Percentiles rank a stretch among this genome's conserved stretches.
Conservation (phyloP, 768 basidiomycete genomes). For the Naganishia vishniacii region DNA sequence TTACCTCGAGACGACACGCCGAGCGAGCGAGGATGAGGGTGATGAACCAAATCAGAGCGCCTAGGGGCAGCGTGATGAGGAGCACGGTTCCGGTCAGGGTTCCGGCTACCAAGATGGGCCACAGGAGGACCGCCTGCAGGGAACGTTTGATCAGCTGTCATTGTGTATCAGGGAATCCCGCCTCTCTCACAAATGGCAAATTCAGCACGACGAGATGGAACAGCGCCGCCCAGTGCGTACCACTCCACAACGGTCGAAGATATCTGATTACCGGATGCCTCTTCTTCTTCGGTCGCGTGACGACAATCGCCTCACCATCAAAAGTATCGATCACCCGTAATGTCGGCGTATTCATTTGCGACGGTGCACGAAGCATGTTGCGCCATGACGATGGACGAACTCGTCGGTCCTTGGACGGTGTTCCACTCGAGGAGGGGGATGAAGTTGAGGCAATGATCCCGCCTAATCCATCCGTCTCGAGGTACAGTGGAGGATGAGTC, state of each 20-base stretch:
- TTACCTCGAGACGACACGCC: slow-evolving; percentile 44
- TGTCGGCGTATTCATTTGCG: slow-evolving; percentile 20
- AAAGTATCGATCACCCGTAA: slow-evolving; percentile 20
- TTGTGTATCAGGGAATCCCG: too few species aligned
- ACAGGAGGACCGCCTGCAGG: slow-evolving; percentile 40
- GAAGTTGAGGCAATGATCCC: slow-evolving; percentile 3
- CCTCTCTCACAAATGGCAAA: slow-evolving; percentile 44
- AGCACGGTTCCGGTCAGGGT: slow-evolving; percentile 46
- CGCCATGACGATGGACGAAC: slow-evolving; percentile 19
- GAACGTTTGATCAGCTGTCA: not conserved
- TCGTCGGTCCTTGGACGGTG: not conserved
- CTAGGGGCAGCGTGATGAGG: slow-evolving; percentile 45
- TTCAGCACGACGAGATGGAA: slow-evolving; percentile 43
- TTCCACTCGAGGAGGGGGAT: not conserved
- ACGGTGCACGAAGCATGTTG: slow-evolving; percentile 26
- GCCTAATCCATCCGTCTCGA: not conserved
- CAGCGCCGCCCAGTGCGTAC: slow-evolving; percentile 40
- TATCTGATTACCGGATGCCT: slow-evolving; percentile 35
- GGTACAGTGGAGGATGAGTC: not conserved
- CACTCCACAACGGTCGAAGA: slow-evolving; percentile 33
- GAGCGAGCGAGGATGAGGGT: slow-evolving; percentile 45
- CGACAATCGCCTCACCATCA: slow-evolving; percentile 25
- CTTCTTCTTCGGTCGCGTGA: slow-evolving; percentile 22
- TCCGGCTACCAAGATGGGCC: slow-evolving; percentile 45
- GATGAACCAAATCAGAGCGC: slow-evolving; percentile 46